Evolutionary conservation across 768 basidiomycete species (phyloP).

Genomic region (Lactarius indigo): DNA sequence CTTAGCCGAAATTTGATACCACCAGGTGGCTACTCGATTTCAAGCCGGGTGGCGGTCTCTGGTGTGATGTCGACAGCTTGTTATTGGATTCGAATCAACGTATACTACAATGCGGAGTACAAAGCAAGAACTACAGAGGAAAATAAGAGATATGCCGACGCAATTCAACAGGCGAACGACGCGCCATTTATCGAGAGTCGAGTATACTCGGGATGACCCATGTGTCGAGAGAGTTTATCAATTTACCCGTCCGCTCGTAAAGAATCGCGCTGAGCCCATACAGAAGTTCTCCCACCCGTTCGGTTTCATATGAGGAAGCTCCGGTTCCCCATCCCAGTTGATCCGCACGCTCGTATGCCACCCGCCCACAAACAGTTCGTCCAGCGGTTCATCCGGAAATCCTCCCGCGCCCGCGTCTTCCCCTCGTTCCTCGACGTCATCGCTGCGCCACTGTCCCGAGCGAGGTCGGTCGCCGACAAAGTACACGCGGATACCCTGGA

Average conservation of each 20-base stretch:
- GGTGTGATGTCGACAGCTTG: background rate
- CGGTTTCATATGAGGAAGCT: background rate
- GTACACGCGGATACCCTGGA: conserved; percentile 2
- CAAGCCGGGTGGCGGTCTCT: background rate
- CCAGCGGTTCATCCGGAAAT: background rate
- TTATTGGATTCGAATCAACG: background rate
- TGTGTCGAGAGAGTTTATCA: background rate
- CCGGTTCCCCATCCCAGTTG: conserved; percentile 7
- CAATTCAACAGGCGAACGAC: background rate
- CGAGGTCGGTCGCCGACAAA: conserved; percentile 6
- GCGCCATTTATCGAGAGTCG: background rate
- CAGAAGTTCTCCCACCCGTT: background rate
- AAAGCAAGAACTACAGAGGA: background rate
- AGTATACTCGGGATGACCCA: too few relatives aligned
- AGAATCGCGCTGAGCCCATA: background rate
- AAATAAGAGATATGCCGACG: background rate
- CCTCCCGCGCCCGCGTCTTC: background rate
- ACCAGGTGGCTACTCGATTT: too few relatives aligned
- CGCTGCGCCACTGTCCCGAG: background rate
- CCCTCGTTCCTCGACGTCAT: background rate
- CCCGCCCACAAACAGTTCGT: background rate
- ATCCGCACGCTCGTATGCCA: background rate
- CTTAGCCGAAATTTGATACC: too few relatives aligned
- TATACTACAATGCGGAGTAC: background rate
- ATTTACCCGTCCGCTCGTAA: background rate